These are phyloP conservation scores for Didymella segeticola DNA, from an alignment of 2,329 filamentous ascomycete species.

Conservation along the genomic window DNA sequence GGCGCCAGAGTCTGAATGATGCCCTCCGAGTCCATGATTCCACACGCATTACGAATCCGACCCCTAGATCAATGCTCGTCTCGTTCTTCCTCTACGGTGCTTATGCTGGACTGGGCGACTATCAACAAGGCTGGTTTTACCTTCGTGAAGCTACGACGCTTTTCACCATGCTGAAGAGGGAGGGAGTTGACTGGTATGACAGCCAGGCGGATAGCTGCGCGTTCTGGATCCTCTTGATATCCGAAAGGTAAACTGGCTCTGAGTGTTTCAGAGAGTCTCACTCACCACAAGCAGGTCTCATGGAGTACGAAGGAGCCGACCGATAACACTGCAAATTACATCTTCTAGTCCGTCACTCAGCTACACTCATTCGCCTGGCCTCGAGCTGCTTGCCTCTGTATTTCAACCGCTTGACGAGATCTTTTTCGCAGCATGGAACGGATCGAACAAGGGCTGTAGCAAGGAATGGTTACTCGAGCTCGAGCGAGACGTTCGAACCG, in stretches of 20 bases:
- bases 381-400: constrained; percentile 64
- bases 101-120: constrained; percentile 73
- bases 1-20: constrained; percentile 31
- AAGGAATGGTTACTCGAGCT: constrained; percentile 63
- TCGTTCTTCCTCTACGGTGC: constrained; percentile 81
- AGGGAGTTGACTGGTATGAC: constrained; percentile 24
- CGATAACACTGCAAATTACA: constrained; percentile 72
- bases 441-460: constrained; percentile 65
- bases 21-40: constrained; percentile 30
- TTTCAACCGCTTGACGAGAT: constrained; percentile 72
- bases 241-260: constrained; percentile 27
- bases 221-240: constrained; percentile 38
- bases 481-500: constrained; percentile 68
- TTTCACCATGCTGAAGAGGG: constrained; percentile 31
- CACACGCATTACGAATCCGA: constrained; percentile 28
- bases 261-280: not conserved
- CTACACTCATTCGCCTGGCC: constrained; percentile 66
- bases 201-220: constrained; percentile 15
- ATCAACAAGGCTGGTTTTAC: constrained; percentile 81
- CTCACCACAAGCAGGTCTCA: constrained; percentile 62
- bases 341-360: constrained; percentile 69
- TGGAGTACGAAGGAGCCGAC: constrained; percentile 72
- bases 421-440: constrained; percentile 71
- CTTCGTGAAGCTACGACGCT: constrained; percentile 78
- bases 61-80: constrained; percentile 61